Percentiles rank a stretch among this genome's conserved stretches.
Conservation (phyloP, 768 basidiomycete species). For the Tulasnella sp. region DNA sequence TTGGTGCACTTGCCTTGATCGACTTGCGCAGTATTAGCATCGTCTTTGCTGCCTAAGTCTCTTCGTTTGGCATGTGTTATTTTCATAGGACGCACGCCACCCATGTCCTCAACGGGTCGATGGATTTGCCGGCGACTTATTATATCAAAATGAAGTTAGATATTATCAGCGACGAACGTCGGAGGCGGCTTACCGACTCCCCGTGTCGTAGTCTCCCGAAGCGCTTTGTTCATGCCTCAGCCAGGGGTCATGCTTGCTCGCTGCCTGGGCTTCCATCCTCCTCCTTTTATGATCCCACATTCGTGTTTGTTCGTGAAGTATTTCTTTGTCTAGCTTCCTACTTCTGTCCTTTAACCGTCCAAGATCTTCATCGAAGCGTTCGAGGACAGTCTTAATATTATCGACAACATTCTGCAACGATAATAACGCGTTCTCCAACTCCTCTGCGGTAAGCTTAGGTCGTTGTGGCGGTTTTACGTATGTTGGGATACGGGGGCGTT, state of each 20-base stretch:
- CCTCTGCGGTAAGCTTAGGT: background rate
- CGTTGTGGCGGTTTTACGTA: background rate
- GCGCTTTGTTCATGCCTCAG: background rate
- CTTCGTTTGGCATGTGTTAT: background rate
- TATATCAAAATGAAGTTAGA: background rate
- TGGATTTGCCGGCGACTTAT: background rate
- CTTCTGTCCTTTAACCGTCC: background rate
- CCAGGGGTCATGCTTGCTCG: background rate
- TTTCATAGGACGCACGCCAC: background rate
- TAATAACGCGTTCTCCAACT: background rate
- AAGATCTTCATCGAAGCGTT: background rate
- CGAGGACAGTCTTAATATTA: background rate
- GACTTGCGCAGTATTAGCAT: too few relatives aligned
- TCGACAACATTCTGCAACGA: background rate
- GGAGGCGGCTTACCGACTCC: background rate
- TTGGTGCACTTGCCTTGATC: too few relatives aligned
- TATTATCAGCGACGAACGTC: background rate
- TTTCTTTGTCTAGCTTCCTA: background rate
- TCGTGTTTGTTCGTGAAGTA: background rate
- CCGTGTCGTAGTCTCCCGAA: background rate
- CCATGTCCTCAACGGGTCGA: background rate
- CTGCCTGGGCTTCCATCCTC: background rate
- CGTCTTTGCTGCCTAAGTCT: background rate
- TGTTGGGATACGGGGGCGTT: background rate
- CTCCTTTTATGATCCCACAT: background rate